These are phyloP conservation scores for Gracilaria domingensis DNA, from an alignment of 23 red algal genomes.

Conservation along the genomic window DNA sequence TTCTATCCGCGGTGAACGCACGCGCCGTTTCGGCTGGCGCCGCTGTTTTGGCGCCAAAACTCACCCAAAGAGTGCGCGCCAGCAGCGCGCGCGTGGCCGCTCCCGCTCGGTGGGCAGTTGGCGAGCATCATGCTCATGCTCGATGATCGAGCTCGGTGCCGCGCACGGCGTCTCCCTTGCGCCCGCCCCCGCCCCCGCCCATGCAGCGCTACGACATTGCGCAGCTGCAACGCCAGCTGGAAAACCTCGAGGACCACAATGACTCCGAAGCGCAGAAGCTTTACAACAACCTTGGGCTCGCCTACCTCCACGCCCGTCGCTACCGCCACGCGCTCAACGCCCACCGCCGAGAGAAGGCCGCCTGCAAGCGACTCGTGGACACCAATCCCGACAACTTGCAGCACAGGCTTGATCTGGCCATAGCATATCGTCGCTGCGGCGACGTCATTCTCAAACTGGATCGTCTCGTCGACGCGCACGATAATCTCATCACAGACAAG, in stretches of 20 bases:
- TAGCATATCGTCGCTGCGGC: conserved; percentile 59
- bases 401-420: conserved; percentile 49
- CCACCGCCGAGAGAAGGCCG: conserved; percentile 56
- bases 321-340: conserved; percentile 56
- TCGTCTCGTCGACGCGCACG: conserved; percentile 34
- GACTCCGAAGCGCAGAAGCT: conserved; percentile 61
- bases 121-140: too few species aligned
- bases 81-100: neutral
- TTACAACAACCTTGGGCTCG: conserved; percentile 47
- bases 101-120: too few species aligned
- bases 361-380: conserved; percentile 46
- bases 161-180: neutral
- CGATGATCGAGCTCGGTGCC: neutral
- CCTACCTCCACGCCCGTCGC: conserved; percentile 41
- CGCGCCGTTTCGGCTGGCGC: neutral
- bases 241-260: conserved; percentile 51
- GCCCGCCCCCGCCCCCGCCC: neutral
- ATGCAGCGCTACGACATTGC: conserved; percentile 64
- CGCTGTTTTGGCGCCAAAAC: neutral
- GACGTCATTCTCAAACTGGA: conserved; percentile 52
- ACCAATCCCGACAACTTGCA: neutral
- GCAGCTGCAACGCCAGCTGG: conserved; percentile 34
- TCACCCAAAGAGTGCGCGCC: neutral
- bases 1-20: neutral
- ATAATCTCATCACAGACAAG: conserved; percentile 35